A percentile compares a stretch with the other conserved stretches of the same genome.
phyloP scores from a whole-genome alignment of 2,329 filamentous ascomycete species.

The Alternaria brassicae region DNA sequence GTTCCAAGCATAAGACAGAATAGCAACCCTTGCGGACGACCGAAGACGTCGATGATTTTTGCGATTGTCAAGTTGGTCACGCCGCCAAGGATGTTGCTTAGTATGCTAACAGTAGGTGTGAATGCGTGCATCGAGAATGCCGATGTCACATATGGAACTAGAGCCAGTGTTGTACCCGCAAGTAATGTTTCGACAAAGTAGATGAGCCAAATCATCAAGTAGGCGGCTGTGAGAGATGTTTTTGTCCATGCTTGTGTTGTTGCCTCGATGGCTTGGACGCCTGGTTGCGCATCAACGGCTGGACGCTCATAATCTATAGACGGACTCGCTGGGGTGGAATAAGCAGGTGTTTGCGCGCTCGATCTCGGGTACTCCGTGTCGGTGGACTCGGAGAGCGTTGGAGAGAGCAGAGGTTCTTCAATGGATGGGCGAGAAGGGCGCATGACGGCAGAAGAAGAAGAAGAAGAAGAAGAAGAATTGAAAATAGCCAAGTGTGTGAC shows the following conservation, averaged over 20 bases:
- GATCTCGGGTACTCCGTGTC: background rate
- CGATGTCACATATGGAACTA: slow-evolving; percentile 49
- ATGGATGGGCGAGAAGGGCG: background rate
- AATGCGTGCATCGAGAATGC: slow-evolving; percentile 43
- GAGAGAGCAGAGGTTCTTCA: background rate
- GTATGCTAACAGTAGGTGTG: slow-evolving; percentile 42
- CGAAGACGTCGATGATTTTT: slow-evolving; percentile 51
- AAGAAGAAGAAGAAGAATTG: too few species aligned
- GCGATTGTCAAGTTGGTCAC: slow-evolving; percentile 47
- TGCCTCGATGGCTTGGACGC: slow-evolving; percentile 15
- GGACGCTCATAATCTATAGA: background rate
- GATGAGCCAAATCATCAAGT: slow-evolving; percentile 26
- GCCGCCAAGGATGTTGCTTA: slow-evolving; percentile 45
- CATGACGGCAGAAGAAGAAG: background rate
- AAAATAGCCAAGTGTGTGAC: background rate
- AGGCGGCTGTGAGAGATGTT: slow-evolving; percentile 1
- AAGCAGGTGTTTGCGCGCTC: background rate
- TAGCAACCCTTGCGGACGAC: slow-evolving; percentile 46
- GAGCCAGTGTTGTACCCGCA: slow-evolving; percentile 47
- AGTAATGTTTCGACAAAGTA: slow-evolving; percentile 56
- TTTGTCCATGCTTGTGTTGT: slow-evolving; percentile 13
- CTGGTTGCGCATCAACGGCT: background rate
- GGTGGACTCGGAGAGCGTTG: background rate
- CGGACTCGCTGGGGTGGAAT: background rate
- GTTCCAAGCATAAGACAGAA: slow-evolving; percentile 27